phyloP scores from a whole-genome alignment of 176 grass and related monocot genomes.

The Melocanna baccifera region DNA sequence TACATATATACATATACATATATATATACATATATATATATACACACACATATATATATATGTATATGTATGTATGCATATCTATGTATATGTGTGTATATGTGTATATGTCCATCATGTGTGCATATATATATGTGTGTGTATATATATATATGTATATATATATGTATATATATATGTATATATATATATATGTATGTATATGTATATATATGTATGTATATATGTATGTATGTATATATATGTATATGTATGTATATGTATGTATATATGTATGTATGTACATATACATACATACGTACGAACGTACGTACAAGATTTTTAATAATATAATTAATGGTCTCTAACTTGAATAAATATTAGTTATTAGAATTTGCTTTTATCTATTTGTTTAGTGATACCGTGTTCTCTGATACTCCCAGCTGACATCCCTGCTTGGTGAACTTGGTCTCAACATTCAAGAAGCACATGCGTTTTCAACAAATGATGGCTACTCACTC shows the following conservation, averaged over 20 bases:
- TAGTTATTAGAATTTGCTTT: not conserved
- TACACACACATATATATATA: too few species aligned
- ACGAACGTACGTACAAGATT: not conserved
- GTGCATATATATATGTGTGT: too few species aligned
- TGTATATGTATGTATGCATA: too few species aligned
- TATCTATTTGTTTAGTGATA: constrained; percentile 22
- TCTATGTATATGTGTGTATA: not conserved
- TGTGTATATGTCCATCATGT: too few species aligned
- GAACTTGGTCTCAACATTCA: constrained; percentile 98
- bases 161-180: too few species aligned
- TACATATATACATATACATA: too few species aligned
- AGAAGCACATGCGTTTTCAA: constrained; percentile 99
- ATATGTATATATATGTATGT: not conserved
- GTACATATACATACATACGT: too few species aligned
- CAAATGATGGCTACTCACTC: constrained; percentile 94
- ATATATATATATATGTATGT: too few species aligned
- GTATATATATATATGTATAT: too few species aligned
- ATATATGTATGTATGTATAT: not conserved
- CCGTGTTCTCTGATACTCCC: constrained; percentile 24
- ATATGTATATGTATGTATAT: too few species aligned
- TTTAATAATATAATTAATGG: constrained; percentile 8
- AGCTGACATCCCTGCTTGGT: constrained; percentile 89
- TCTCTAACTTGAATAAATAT: not conserved
- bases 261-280: too few species aligned
- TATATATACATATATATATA: too few species aligned